phyloP scores from a whole-genome alignment of 2,329 filamentous ascomycete species.

The Sporothrix protearum region DNA sequence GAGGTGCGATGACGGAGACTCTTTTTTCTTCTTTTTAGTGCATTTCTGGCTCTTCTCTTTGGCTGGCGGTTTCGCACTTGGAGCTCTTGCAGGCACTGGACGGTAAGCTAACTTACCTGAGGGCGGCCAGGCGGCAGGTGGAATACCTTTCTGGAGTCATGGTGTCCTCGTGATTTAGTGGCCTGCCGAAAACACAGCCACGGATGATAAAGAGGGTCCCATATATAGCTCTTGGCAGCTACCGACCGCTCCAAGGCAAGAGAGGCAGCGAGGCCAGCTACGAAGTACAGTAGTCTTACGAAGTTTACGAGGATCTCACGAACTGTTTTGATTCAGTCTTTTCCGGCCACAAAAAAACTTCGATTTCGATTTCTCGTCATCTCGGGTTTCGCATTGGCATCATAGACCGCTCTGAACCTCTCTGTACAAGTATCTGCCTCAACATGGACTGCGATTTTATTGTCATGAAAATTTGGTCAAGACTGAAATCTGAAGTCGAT shows the following conservation, averaged over 20 bases:
- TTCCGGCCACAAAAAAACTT: not conserved
- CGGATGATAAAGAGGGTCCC: not conserved
- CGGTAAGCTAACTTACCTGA: too few relatives aligned
- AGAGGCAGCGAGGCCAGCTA: not conserved
- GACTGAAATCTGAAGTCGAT: not conserved
- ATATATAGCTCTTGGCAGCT: not conserved
- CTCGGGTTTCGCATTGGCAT: not conserved
- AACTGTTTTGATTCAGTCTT: not conserved
- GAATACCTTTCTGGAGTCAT: not conserved
- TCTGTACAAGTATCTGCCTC: not conserved
- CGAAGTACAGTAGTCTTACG: too few relatives aligned
- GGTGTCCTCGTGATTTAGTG: not conserved
- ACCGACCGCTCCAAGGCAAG: too few relatives aligned
- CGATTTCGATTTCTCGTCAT: not conserved
- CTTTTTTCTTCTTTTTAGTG: not conserved
- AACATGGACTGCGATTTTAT: not conserved
- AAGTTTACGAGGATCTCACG: not conserved
- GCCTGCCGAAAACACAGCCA: conserved; percentile 19
- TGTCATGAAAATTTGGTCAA: not conserved
- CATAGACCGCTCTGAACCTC: not conserved
- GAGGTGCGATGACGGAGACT: conserved; percentile 10
- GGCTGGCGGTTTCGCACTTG: not conserved
- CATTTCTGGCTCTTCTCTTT: not conserved
- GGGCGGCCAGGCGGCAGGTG: not conserved
- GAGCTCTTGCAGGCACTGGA: not conserved